These are phyloP conservation scores for Paraphaeosphaeria sporulosa DNA, from an alignment of 2,329 filamentous ascomycete species.

Conservation along the genomic window DNA sequence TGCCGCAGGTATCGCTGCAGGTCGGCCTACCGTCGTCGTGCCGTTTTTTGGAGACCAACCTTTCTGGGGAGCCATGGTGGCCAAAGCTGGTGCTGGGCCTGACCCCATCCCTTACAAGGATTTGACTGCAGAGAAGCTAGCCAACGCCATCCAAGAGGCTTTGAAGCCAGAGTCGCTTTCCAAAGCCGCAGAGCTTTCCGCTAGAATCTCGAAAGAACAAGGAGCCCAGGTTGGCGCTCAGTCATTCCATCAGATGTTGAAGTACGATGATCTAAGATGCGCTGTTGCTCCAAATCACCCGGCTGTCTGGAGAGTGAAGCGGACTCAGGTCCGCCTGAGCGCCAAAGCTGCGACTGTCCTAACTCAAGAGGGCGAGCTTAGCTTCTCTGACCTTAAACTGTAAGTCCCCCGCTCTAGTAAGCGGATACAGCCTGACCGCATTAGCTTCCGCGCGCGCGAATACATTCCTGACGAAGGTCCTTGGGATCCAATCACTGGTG, in stretches of 20 bases:
- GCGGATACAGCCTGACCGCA: constrained; percentile 17
- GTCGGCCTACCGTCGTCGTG: constrained; percentile 81
- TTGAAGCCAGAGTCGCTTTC: constrained; percentile 47
- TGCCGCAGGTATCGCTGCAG: constrained; percentile 81
- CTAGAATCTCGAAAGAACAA: constrained; percentile 48
- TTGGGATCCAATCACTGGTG: constrained; percentile 55
- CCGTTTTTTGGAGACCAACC: constrained; percentile 71
- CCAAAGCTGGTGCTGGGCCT: constrained; percentile 51
- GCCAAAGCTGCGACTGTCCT: constrained; percentile 49
- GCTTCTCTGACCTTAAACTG: constrained; percentile 49
- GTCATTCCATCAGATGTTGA: constrained; percentile 49
- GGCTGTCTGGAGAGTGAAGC: constrained; percentile 50
- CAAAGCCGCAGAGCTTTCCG: constrained; percentile 45
- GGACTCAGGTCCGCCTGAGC: constrained; percentile 47
- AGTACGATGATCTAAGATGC: constrained; percentile 48
- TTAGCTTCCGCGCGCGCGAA: constrained; percentile 47
- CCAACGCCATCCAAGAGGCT: constrained; percentile 47
- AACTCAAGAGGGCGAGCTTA: constrained; percentile 45
- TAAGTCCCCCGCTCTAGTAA: constrained; percentile 25
- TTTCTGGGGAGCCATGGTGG: constrained; percentile 53
- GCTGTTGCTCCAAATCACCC: constrained; percentile 39
- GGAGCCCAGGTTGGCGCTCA: constrained; percentile 48
- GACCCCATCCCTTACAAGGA: constrained; percentile 50
- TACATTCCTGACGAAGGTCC: constrained; percentile 51
- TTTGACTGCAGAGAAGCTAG: constrained; percentile 49